Evolutionary conservation across 2,329 filamentous ascomycete genomes (phyloP).

Genomic region (Aspergillus clavatus): DNA sequence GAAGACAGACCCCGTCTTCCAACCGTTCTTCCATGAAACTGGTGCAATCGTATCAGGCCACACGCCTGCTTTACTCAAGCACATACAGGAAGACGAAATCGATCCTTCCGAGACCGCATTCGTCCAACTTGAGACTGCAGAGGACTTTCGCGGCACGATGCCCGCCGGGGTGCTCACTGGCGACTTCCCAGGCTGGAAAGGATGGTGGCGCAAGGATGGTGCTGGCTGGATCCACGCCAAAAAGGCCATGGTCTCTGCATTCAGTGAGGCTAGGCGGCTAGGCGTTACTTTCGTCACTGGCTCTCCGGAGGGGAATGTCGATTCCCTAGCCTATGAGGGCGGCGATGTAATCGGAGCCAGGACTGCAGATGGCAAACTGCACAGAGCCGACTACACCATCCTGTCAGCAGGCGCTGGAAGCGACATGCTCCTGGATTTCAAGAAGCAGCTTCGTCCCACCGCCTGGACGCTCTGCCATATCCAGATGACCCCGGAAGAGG

Average conservation of each 20-base stretch:
- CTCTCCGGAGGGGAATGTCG: conserved; percentile 34
- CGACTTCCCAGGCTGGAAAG: conserved; percentile 48
- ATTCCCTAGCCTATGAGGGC: conserved; percentile 35
- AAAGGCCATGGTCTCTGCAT: conserved; percentile 45
- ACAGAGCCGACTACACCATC: conserved; percentile 44
- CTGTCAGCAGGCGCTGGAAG: conserved; percentile 49
- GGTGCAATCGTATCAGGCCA: conserved; percentile 41
- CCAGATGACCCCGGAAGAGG: conserved; percentile 45
- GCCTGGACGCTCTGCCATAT: conserved; percentile 53
- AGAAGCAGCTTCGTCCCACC: conserved; percentile 50
- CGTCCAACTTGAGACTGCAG: conserved; percentile 37
- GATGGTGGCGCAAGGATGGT: conserved; percentile 37
- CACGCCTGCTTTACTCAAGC: conserved; percentile 35
- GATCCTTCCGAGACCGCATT: conserved; percentile 29
- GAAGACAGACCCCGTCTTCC: conserved; percentile 43
- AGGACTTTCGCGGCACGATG: conserved; percentile 50
- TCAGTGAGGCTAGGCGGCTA: conserved; percentile 42
- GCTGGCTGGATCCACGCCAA: conserved; percentile 54
- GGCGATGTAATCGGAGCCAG: conserved; percentile 41
- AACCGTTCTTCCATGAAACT: conserved; percentile 44
- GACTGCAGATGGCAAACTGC: conserved; percentile 39
- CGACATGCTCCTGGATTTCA: conserved; percentile 46
- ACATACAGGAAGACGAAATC: conserved; percentile 35
- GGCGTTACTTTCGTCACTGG: conserved; percentile 48
- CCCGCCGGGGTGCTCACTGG: conserved; percentile 49